These are phyloP conservation scores for Phytophthora aleatoria DNA, from an alignment of 352 stramenopile genomes.

Conservation along the genomic window DNA sequence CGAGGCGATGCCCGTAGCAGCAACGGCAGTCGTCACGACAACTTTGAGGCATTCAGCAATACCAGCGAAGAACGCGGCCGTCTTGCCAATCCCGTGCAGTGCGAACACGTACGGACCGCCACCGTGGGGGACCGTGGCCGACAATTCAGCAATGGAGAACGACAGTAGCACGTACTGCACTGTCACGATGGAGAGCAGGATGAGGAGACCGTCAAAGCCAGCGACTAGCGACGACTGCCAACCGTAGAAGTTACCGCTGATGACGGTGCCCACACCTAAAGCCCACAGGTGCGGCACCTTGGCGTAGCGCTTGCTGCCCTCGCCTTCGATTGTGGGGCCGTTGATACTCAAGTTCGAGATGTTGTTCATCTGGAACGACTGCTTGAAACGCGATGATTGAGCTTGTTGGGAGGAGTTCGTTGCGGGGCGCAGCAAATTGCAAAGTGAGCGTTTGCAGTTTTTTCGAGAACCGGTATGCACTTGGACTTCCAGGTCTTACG, in stretches of 20 bases:
- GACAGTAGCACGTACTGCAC: constrained; percentile 67
- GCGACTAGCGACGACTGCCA: constrained; percentile 59
- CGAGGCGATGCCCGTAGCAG: constrained; percentile 59
- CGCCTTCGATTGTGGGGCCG: constrained; percentile 15
- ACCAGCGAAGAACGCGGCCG: constrained; percentile 57
- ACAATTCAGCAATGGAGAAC: constrained; percentile 71
- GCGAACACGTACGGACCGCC: constrained; percentile 67
- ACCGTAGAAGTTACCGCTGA: constrained; percentile 68
- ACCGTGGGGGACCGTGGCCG: constrained; percentile 50
- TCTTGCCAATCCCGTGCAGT: constrained; percentile 56
- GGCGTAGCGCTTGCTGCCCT: constrained; percentile 45
- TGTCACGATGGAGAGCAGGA: constrained; percentile 58
- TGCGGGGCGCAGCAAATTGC: constrained; percentile 24
- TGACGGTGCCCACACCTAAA: constrained; percentile 62
- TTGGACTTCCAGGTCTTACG: constrained; percentile 17
- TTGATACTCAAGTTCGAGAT: constrained; percentile 30
- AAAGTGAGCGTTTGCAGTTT: constrained; percentile 22
- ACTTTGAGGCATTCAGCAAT: constrained; percentile 67
- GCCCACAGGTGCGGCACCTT: constrained; percentile 65
- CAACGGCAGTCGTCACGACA: constrained; percentile 54
- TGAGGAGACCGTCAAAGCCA: constrained; percentile 59
- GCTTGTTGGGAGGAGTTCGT: constrained; percentile 6
- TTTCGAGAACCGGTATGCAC: background rate
- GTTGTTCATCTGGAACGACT: constrained; percentile 17
- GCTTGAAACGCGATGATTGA: background rate